phyloP scores from a whole-genome alignment of 768 basidiomycete species.

The Stropharia rugosoannulata region DNA sequence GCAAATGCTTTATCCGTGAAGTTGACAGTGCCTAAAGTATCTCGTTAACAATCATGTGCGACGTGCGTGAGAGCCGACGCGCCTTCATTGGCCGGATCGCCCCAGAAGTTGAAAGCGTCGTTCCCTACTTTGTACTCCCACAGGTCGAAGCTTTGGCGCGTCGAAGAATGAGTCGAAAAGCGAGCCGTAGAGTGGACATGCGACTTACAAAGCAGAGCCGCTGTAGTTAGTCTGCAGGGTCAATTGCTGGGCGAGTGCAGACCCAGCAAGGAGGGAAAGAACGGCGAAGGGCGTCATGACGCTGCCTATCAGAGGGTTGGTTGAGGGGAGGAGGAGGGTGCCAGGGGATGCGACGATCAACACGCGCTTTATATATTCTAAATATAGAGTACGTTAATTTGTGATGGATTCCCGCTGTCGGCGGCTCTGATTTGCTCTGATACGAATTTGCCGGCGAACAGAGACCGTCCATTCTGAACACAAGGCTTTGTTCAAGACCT shows the following conservation, averaged over 20 bases:
- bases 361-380: no score
- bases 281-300: background rate
- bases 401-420: no score
- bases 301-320: no score
- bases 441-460: no score
- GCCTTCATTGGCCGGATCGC: constrained; percentile 8
- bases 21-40: constrained; percentile 1
- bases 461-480: no score
- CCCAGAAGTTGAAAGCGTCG: constrained; percentile 8
- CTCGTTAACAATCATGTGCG: background rate
- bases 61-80: background rate
- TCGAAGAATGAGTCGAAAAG: background rate
- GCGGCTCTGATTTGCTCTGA: no score
- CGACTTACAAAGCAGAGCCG: constrained; percentile 6
- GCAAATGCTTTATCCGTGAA: constrained; percentile 3
- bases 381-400: no score
- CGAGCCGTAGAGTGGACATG: background rate
- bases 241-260: constrained; percentile 7
- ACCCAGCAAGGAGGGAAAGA: background rate
- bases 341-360: no score
- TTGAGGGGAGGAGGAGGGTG: no score
- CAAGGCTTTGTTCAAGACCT: no score
- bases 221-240: constrained; percentile 5
- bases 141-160: constrained; percentile 6
- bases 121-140: constrained; percentile 12